Evolutionary conservation across 148 eudicot genomes (phyloP).

Genomic region (Chenopodium album): DNA sequence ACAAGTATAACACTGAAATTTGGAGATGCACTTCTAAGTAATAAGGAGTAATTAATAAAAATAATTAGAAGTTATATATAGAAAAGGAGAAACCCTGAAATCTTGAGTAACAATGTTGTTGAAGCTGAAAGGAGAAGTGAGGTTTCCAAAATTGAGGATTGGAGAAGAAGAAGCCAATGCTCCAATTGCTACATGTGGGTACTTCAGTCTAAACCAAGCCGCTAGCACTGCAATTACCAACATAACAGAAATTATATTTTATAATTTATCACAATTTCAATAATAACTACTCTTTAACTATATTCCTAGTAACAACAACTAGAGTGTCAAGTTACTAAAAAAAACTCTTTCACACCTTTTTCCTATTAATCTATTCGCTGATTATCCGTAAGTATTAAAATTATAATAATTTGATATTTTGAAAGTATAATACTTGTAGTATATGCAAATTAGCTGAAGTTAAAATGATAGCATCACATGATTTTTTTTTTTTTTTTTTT

Average conservation of each 20-base stretch:
- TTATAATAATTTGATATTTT: too few species aligned
- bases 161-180: conserved; percentile 95
- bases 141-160: conserved; percentile 67
- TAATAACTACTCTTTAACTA: background rate
- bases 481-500: too few species aligned
- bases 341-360: too few species aligned
- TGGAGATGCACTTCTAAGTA: background rate
- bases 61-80: background rate
- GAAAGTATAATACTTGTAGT: too few species aligned
- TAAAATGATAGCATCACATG: too few species aligned
- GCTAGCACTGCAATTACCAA: conserved; percentile 62
- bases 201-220: conserved; percentile 91
- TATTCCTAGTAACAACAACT: background rate
- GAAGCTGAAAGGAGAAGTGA: conserved; percentile 71
- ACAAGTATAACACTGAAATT: too few species aligned
- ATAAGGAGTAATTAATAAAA: too few species aligned
- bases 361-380: too few species aligned
- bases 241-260: background rate
- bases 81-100: conserved; percentile 49
- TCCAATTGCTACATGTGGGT: conserved; percentile 85
- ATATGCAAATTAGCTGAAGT: too few species aligned
- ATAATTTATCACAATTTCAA: conserved; percentile 12
- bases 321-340: background rate
- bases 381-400: too few species aligned
- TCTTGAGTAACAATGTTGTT: conserved; percentile 68